These are phyloP conservation scores for Candida sojae DNA, from an alignment of 1,139 yeast genomes.

Conservation along the genomic window DNA sequence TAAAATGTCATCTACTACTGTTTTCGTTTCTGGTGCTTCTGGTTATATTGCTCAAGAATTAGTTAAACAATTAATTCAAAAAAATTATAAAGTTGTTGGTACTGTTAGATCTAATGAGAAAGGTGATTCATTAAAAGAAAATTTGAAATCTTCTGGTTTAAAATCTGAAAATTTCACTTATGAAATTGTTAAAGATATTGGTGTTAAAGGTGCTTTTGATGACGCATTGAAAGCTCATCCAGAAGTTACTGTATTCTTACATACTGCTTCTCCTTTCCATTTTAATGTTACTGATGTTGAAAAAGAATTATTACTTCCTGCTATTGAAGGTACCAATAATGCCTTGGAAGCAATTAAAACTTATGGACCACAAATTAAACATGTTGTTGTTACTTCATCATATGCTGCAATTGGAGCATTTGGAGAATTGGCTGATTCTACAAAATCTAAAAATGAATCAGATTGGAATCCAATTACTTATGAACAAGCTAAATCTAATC, in stretches of 20 bases:
- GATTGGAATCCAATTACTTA: conserved; percentile 42
- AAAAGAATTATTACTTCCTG: conserved; percentile 32
- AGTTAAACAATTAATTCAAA: conserved; percentile 22
- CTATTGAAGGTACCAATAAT: conserved; percentile 31
- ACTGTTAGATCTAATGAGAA: conserved; percentile 33
- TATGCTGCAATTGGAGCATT: conserved; percentile 23
- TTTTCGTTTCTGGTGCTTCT: conserved; percentile 39
- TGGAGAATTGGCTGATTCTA: conserved; percentile 12
- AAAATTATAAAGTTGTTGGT: conserved; percentile 33
- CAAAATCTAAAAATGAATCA: conserved; percentile 24
- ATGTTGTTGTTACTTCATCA: conserved; percentile 32
- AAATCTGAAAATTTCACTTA: background rate
- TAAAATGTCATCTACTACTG: conserved; percentile 10
- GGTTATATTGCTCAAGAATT: conserved; percentile 37
- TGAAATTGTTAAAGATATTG: conserved; percentile 30
- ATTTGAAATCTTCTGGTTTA: background rate
- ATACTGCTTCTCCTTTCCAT: conserved; percentile 36
- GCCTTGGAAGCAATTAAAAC: conserved; percentile 25
- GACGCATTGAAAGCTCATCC: conserved; percentile 29
- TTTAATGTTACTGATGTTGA: conserved; percentile 26
- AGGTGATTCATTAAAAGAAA: conserved; percentile 25
- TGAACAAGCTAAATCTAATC: conserved; percentile 28
- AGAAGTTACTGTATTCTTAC: conserved; percentile 28
- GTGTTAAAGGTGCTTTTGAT: conserved; percentile 31
- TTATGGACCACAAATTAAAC: conserved; percentile 25